phyloP scores from a whole-genome alignment of 2,329 filamentous ascomycete species.

The Cordyceps pruinosa region DNA sequence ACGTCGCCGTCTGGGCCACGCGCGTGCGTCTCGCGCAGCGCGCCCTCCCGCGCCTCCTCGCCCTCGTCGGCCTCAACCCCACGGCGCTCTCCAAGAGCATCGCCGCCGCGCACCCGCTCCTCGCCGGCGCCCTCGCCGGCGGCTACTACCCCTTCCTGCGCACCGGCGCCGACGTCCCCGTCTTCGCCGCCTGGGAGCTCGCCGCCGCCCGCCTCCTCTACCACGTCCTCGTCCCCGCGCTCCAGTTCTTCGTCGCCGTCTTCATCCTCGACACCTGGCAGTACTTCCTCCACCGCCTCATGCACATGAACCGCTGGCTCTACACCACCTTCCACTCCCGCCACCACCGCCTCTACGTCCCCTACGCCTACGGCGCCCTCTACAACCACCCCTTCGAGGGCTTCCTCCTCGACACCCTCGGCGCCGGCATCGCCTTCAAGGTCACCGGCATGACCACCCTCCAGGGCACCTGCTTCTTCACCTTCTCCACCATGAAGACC shows the following conservation, averaged over 20 bases:
- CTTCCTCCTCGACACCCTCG: conserved; percentile 85
- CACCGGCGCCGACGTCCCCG: conserved; percentile 55
- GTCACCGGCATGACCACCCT: conserved; percentile 73
- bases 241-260: conserved; percentile 72
- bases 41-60: conserved; percentile 65
- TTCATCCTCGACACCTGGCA: conserved; percentile 91
- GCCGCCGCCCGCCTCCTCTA: conserved; percentile 69
- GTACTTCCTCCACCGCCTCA: conserved; percentile 91
- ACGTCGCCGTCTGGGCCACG: conserved; percentile 84
- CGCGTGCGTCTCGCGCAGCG: conserved; percentile 73
- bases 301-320: conserved; percentile 97
- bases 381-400: conserved; percentile 97
- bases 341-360: conserved; percentile 94
- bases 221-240: conserved; percentile 63
- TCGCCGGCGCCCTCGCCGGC: conserved; percentile 71
- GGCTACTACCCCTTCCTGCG: conserved; percentile 71
- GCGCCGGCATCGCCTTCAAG: conserved; percentile 79
- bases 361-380: conserved; percentile 91
- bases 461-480: conserved; percentile 86
- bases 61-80: conserved; percentile 69
- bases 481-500: conserved; percentile 85
- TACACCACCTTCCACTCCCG: conserved; percentile 91
- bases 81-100: conserved; percentile 68
- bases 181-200: conserved; percentile 81
- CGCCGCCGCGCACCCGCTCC: conserved; percentile 60